Conservation (phyloP, 2,329 filamentous ascomycete species). For the Capronia americana region DNA sequence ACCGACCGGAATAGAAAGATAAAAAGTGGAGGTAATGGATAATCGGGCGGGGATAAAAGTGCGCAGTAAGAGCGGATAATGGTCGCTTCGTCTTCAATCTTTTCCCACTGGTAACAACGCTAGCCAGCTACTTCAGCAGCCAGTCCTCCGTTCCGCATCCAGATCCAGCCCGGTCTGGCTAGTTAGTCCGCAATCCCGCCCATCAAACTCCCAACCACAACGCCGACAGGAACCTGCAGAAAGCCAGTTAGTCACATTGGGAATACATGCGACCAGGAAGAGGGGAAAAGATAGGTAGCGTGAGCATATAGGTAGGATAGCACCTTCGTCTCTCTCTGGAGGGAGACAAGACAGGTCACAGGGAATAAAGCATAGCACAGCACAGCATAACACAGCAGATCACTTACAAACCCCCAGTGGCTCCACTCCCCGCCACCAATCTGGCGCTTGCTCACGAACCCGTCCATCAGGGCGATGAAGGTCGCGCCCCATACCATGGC, state of each 20-base stretch:
- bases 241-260: background rate
- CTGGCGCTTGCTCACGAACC: conserved; percentile 14
- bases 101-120: background rate
- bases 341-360: background rate
- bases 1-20: background rate
- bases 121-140: background rate
- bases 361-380: background rate
- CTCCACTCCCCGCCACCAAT: conserved; percentile 18
- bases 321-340: background rate
- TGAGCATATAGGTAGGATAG: background rate
- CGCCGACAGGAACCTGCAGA: conserved; percentile 8
- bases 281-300: too few species aligned
- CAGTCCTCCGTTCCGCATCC: background rate
- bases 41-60: too few species aligned
- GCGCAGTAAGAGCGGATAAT: background rate
- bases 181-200: conserved; percentile 13
- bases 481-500: conserved; percentile 3
- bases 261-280: background rate
- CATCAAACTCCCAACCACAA: conserved; percentile 6
- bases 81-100: background rate
- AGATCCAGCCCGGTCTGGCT: background rate
- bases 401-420: conserved; percentile 15
- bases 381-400: background rate
- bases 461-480: conserved; percentile 11
- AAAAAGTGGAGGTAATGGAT: background rate